These are phyloP conservation scores for Penicillium crustosum DNA, from an alignment of 2,329 filamentous ascomycete genomes.

Conservation along the genomic window DNA sequence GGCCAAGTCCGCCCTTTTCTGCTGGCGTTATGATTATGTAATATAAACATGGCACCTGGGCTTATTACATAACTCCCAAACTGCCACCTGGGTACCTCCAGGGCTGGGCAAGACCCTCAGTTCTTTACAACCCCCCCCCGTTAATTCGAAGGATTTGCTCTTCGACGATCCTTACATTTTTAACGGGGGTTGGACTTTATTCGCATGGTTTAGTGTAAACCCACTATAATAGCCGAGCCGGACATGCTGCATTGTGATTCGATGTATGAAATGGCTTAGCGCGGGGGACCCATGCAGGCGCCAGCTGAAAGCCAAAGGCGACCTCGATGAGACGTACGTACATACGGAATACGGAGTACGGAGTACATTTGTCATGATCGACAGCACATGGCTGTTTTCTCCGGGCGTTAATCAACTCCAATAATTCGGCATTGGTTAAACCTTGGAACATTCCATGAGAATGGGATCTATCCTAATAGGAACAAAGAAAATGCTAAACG, in stretches of 20 bases:
- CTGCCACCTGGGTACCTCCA: no score
- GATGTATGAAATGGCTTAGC: constrained; percentile 11
- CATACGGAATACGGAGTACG: neutral
- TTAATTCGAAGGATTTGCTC: no score
- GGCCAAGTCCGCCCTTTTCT: no score
- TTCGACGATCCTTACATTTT: no score
- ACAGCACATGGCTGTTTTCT: constrained; percentile 1
- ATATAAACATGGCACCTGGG: no score
- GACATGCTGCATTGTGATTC: constrained; percentile 12
- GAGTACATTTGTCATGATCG: constrained; percentile 11
- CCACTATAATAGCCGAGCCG: constrained; percentile 18
- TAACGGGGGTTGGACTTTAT: no score
- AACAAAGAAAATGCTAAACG: neutral
- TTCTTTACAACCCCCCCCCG: no score
- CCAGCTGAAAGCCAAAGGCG: constrained; percentile 14
- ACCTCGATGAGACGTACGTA: neutral
- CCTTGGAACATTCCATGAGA: neutral
- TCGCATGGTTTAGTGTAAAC: neutral
- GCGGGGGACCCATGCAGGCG: constrained; percentile 12
- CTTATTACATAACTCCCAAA: no score
- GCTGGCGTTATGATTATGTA: no score
- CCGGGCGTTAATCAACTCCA: neutral
- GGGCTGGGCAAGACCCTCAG: no score
- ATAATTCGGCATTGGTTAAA: neutral
- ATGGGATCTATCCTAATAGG: no score